Conservation (phyloP, 78 protist genomes). For the Protostelium mycophagum region DNA sequence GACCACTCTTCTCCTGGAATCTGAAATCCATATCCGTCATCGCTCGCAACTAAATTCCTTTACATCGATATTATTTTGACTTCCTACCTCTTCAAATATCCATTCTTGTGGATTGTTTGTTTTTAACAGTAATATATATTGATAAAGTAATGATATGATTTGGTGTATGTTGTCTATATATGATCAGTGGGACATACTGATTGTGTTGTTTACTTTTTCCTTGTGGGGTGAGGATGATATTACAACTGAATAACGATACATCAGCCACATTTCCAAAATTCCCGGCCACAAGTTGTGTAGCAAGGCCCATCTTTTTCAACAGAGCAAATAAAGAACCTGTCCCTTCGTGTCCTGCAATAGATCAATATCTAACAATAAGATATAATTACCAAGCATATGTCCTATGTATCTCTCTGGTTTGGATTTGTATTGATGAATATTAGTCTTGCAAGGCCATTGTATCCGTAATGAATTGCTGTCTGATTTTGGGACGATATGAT, state of each 20-base stretch:
- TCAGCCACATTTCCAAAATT: not conserved
- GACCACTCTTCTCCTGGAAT: not conserved
- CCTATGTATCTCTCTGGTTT: not conserved
- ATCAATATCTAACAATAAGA: not conserved
- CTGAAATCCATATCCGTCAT: conserved; percentile 4
- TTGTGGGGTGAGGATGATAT: conserved; percentile 8
- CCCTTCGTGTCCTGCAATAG: conserved; percentile 38
- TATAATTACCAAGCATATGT: not conserved
- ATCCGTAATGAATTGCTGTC: not conserved
- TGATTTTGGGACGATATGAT: not conserved
- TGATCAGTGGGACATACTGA: not conserved
- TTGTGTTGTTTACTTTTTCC: conserved; percentile 7
- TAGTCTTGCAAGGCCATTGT: not conserved
- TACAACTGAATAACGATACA: not conserved
- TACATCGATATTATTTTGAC: not conserved
- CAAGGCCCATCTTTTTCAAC: not conserved
- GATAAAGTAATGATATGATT: not conserved
- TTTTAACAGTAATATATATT: not conserved
- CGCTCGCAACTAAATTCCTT: conserved; percentile 5
- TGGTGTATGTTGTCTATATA: not conserved
- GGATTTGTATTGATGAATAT: not conserved
- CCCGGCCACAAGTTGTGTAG: not conserved
- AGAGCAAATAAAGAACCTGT: conserved; percentile 18
- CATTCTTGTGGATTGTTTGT: not conserved
- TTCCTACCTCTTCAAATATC: not conserved